Percentiles rank a stretch among this genome's conserved stretches.
phyloP scores from a whole-genome alignment of 2,329 filamentous ascomycete species.

The Diaporthe amygdali region DNA sequence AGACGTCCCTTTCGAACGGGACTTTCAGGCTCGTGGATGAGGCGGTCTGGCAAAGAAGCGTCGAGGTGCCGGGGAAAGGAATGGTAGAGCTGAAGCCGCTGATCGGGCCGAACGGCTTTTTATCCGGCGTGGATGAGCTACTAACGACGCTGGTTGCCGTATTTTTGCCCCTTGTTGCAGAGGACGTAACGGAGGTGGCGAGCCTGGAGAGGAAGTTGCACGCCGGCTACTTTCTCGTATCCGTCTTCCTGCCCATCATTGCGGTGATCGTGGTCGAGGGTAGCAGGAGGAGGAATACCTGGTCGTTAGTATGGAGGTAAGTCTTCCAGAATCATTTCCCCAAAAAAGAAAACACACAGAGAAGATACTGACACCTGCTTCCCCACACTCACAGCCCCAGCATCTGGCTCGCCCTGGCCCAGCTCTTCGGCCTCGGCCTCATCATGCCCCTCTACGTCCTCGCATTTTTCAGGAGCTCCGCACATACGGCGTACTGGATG shows the following conservation, averaged over 20 bases:
- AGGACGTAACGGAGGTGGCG: not conserved
- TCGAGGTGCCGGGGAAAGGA: not conserved
- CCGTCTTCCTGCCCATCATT: not conserved
- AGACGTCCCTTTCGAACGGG: not conserved
- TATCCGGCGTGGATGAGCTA: not conserved
- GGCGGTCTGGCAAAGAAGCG: constrained; percentile 9
- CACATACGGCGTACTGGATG: constrained; percentile 11
- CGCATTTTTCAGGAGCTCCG: constrained; percentile 4
- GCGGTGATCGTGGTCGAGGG: constrained; percentile 5
- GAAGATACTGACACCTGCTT: not conserved
- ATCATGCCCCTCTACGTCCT: constrained; percentile 12
- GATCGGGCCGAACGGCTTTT: not conserved
- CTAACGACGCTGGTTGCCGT: not conserved
- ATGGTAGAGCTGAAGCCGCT: not conserved
- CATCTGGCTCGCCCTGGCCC: constrained; percentile 3
- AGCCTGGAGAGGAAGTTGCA: constrained; percentile 5
- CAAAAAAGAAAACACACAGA: not conserved
- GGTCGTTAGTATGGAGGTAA: constrained; percentile 14
- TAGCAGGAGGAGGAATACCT: constrained; percentile 6
- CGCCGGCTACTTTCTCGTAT: not conserved
- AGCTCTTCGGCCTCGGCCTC: constrained; percentile 16
- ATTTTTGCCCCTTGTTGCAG: not conserved
- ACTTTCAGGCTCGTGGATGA: constrained; percentile 14
- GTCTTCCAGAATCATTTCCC: not conserved
- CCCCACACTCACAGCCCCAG: not conserved